Evolutionary conservation across 345 rosid species (phyloP).

Genomic region (Cardamine resedifolia): DNA sequence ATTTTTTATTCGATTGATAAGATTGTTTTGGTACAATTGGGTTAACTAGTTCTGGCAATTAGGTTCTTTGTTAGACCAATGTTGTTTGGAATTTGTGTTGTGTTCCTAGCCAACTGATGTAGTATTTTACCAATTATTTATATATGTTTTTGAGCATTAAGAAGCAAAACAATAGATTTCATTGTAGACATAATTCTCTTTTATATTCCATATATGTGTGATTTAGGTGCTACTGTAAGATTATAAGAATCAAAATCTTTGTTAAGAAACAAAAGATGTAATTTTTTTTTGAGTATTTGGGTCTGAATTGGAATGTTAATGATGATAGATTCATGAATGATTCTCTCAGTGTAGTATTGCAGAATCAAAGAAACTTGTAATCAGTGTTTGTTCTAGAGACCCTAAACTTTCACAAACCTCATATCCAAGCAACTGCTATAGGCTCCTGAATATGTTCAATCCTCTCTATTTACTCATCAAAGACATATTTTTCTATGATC

Average conservation of each 20-base stretch:
- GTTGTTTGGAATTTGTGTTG: too few relatives aligned
- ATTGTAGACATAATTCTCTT: not conserved
- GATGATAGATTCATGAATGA: conserved; percentile 2
- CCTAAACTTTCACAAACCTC: not conserved
- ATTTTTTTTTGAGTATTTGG: not conserved
- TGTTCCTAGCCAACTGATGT: not conserved
- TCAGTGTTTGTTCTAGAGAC: not conserved
- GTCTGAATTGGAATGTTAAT: not conserved
- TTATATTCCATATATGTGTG: not conserved
- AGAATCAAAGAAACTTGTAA: not conserved
- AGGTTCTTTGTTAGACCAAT: conserved; percentile 1
- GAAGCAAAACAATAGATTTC: not conserved
- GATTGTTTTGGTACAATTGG: not conserved
- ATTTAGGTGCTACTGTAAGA: not conserved
- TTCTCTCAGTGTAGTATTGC: not conserved
- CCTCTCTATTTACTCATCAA: not conserved
- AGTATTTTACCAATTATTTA: not conserved
- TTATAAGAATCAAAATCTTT: not conserved
- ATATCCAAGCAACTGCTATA: not conserved
- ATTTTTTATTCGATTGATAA: not conserved
- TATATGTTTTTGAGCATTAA: not conserved
- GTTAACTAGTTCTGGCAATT: not conserved
- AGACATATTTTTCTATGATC: not conserved
- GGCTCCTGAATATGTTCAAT: not conserved
- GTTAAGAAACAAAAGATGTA: not conserved